A percentile compares a stretch with the other conserved stretches of the same genome.
These are phyloP conservation scores for Phanerochaete carnosa DNA, from an alignment of 768 basidiomycete species.

Conservation along the genomic window DNA sequence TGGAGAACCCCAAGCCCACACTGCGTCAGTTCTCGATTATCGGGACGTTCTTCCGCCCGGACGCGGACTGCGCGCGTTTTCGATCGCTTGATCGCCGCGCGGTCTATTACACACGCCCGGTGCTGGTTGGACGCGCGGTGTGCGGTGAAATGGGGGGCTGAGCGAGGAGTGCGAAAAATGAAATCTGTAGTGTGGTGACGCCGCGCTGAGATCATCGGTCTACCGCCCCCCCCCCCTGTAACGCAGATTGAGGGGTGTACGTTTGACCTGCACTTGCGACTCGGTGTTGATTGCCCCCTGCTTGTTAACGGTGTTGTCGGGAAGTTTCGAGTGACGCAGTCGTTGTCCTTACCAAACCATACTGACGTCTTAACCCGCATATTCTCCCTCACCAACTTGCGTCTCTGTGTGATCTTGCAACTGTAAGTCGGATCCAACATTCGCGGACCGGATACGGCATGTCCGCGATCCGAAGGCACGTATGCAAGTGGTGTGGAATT, in stretches of 20 bases:
- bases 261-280: constrained; percentile 58
- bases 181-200: constrained; percentile 19
- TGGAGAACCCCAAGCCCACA: constrained; percentile 95
- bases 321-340: constrained; percentile 8
- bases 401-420: constrained; percentile 14
- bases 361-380: constrained; percentile 69
- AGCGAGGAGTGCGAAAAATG: constrained; percentile 86
- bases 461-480: constrained; percentile 83
- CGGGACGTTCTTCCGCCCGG: constrained; percentile 83
- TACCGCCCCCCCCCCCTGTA: constrained; percentile 60
- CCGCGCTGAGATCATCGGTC: constrained; percentile 39
- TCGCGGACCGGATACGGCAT: constrained; percentile 85
- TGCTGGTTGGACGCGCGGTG: constrained; percentile 82
- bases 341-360: constrained; percentile 33
- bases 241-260: constrained; percentile 62
- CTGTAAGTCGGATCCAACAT: constrained; percentile 77
- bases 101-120: constrained; percentile 63
- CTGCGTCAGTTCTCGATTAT: constrained; percentile 73
- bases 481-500: constrained; percentile 81
- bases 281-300: constrained; percentile 61
- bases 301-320: constrained; percentile 36
- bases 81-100: constrained; percentile 94
- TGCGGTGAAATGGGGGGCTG: constrained; percentile 98
- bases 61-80: constrained; percentile 80
- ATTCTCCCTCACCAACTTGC: constrained; percentile 28